A percentile compares a stretch with the other conserved stretches of the same genome.
Evolutionary conservation across 2,329 filamentous ascomycete genomes (phyloP).

Genomic region (Cladophialophora chaetospira): DNA sequence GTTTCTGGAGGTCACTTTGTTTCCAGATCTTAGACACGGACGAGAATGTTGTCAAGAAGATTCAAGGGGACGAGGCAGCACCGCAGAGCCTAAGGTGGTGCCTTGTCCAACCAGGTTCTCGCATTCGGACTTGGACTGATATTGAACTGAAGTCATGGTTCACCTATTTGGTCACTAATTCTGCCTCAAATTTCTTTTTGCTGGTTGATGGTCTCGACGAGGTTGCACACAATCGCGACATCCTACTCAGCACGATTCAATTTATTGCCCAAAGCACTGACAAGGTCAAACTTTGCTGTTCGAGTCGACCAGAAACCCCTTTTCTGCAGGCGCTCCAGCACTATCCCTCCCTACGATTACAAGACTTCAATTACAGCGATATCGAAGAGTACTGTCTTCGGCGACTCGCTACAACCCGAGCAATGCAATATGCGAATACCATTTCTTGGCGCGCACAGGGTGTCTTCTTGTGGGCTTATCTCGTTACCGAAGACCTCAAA

Average conservation of each 20-base stretch:
- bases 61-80: neutral
- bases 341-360: constrained; percentile 1
- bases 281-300: constrained; percentile 15
- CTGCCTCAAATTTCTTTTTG: neutral
- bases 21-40: constrained; percentile 13
- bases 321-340: neutral
- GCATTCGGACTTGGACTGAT: neutral
- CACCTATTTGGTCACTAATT: neutral
- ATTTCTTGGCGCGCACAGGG: constrained; percentile 3
- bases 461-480: constrained; percentile 14
- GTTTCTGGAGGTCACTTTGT: constrained; percentile 16
- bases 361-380: constrained; percentile 12
- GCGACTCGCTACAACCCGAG: constrained; percentile 1
- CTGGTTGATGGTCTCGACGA: constrained; percentile 18
- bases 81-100: constrained; percentile 1
- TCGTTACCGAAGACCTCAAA: constrained; percentile 1
- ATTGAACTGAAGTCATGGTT: constrained; percentile 10
- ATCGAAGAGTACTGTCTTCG: neutral
- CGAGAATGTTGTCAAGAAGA: neutral
- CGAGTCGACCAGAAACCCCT: constrained; percentile 2
- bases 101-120: neutral
- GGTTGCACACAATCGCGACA: neutral
- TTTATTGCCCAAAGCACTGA: neutral
- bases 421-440: neutral
- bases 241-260: constrained; percentile 1